Conservation (phyloP, 2,329 filamentous ascomycete species). For the Cryphonectria nitschkei region DNA sequence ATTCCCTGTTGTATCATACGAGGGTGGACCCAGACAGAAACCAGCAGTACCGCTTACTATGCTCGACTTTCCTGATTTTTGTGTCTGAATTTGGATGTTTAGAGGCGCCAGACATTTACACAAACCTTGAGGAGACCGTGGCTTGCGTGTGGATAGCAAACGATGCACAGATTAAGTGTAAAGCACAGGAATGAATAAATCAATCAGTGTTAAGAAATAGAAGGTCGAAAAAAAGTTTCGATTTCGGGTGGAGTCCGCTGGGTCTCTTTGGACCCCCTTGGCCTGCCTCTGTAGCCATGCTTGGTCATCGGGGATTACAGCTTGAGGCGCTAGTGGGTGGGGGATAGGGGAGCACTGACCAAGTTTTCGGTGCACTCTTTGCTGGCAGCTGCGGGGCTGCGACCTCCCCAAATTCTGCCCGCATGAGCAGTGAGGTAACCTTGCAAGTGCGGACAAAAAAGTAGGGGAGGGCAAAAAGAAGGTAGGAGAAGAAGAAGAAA, state of each 20-base stretch:
- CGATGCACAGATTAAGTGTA: neutral
- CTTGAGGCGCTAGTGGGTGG: neutral
- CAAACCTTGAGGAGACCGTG: neutral
- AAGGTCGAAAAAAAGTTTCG: neutral
- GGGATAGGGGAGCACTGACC: slow-evolving; percentile 4
- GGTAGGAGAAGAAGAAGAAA: neutral
- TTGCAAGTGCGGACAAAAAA: neutral
- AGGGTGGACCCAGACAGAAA: neutral
- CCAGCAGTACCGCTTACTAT: too few species aligned
- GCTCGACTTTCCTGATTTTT: too few species aligned
- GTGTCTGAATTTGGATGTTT: neutral
- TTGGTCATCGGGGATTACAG: slow-evolving; percentile 5
- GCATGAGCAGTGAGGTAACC: neutral
- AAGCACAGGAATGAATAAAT: neutral
- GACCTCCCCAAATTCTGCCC: neutral
- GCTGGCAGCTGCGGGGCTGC: slow-evolving; percentile 14
- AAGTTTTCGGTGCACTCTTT: neutral
- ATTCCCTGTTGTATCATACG: neutral
- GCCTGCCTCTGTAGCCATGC: neutral
- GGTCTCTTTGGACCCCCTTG: neutral
- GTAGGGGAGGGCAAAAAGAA: neutral
- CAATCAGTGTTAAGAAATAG: too few species aligned
- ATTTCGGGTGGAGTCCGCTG: neutral
- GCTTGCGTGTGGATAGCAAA: neutral
- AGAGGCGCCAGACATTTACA: neutral